A percentile compares a stretch with the other conserved stretches of the same genome.
Evolutionary conservation across 768 basidiomycete genomes (phyloP).

Genomic region (Boletus insuetus): DNA sequence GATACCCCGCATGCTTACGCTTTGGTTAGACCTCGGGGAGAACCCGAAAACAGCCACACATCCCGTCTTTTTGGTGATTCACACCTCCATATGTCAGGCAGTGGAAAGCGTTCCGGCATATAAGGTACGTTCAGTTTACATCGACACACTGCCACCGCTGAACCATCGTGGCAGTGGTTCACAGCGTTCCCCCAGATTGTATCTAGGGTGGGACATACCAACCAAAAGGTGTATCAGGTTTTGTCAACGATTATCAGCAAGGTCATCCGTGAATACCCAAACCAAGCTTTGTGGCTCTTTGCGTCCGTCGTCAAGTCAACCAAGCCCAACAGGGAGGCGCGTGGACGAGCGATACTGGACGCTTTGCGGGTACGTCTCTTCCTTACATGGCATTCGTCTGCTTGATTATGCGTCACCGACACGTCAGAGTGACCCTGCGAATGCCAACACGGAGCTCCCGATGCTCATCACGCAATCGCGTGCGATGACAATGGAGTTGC

Average conservation of each 20-base stretch:
- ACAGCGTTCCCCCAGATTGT: slow-evolving; percentile 97
- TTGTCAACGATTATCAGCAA: slow-evolving; percentile 64
- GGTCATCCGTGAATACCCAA: slow-evolving; percentile 82
- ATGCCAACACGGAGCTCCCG: slow-evolving; percentile 41
- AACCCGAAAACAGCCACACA: slow-evolving; percentile 22
- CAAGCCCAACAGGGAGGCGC: slow-evolving; percentile 52
- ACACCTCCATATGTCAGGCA: slow-evolving; percentile 50
- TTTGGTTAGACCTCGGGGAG: slow-evolving; percentile 94
- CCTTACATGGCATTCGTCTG: not conserved
- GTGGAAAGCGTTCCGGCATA: slow-evolving; percentile 68
- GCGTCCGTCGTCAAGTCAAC: slow-evolving; percentile 85
- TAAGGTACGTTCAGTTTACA: slow-evolving; percentile 52
- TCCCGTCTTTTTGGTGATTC: slow-evolving; percentile 54
- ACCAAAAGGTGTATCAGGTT: slow-evolving; percentile 54
- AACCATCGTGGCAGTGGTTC: slow-evolving; percentile 65
- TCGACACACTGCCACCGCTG: not conserved
- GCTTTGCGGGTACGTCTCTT: slow-evolving; percentile 50
- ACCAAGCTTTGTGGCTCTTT: slow-evolving; percentile 92
- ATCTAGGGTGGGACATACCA: slow-evolving; percentile 82
- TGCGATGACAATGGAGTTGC: slow-evolving; percentile 66
- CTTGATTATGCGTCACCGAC: not conserved
- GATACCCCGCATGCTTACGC: slow-evolving; percentile 86
- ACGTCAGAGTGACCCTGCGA: slow-evolving; percentile 45
- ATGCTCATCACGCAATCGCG: slow-evolving; percentile 52
- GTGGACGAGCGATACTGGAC: slow-evolving; percentile 59